Base-by-base conservation (phyloP, 2,329 filamentous ascomycete genomes). In the Cucurbitaria berberidis region DNA sequence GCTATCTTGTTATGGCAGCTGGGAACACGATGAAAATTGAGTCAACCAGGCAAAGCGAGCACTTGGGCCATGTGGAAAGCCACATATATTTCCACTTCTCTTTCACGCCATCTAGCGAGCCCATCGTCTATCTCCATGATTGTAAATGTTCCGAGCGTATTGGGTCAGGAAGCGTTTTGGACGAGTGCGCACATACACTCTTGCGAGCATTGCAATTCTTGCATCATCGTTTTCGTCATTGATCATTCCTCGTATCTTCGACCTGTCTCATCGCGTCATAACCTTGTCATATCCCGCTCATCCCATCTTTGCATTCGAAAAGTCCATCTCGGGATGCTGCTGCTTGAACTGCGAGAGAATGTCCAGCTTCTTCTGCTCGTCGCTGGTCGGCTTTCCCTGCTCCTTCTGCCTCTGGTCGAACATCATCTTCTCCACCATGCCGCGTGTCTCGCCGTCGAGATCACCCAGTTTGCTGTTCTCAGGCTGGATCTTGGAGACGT, bases 361-460 rank as follows among this genome's bases (percentile, higher is more conserved):
- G 50, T 99, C 93, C 72, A 87, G 78, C 84, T 98, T 98, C 82
- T 93, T 91, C 83, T 96, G 88, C 81, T 99, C 95, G 64, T 98
- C 95, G 62, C 91, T 96, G 11, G 89, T 92, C 41, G 92, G 91
- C 76, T 89, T 84, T 4, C 95, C 95, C 76, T 84, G 81, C 81
- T 98, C 93, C 86, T 99, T 99, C 81, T 98, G 93, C 63, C 90
- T 84, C 82, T 99, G 95, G 80, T 99, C 95, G 70, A 85, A 99
- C 95, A 99, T 99, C 95, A 99, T 99, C 86, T 99, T 99, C 86
- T 99, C 95, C 39, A 99, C 95, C 93, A 99, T 98, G 53, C 87
- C 85, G 60, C 95, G 85, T 48, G 95, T 99, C 82, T 96, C 90
- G 56, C 95, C 95, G 72, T 98, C 93, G 63, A 99, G 81, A 75